phyloP scores from a whole-genome alignment of 192 early-diverging fungal genomes.

The Backusella mclennaniae region DNA sequence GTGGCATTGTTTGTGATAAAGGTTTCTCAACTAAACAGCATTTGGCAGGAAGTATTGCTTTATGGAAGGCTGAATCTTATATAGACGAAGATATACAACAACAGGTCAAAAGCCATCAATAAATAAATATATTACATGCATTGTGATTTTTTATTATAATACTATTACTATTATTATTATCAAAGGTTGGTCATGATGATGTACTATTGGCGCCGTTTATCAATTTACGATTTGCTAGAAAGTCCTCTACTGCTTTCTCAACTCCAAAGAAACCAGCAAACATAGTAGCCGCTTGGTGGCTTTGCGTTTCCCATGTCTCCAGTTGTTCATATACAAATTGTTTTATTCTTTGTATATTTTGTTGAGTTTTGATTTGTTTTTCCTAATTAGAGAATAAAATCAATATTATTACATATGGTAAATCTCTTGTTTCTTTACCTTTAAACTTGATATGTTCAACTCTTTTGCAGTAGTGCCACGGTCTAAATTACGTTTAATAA shows the following conservation, averaged over 20 bases:
- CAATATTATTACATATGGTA: neutral
- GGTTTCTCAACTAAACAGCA: constrained; percentile 21
- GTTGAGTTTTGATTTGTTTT: constrained; percentile 71
- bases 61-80: constrained; percentile 23
- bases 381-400: constrained; percentile 39
- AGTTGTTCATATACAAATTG: constrained; percentile 48
- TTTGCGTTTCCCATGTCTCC: constrained; percentile 63
- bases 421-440: constrained; percentile 16
- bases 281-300: constrained; percentile 61
- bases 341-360: constrained; percentile 63
- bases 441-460: constrained; percentile 70
- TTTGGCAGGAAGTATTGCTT: constrained; percentile 21
- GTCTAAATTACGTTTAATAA: constrained; percentile 72
- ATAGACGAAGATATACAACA: constrained; percentile 9
- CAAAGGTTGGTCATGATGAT: too few species aligned
- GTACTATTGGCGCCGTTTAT: neutral
- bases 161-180: neutral
- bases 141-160: neutral
- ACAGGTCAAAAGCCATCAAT: neutral
- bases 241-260: constrained; percentile 17
- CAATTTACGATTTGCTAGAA: neutral
- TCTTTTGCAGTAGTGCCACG: constrained; percentile 73
- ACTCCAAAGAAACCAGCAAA: constrained; percentile 61
- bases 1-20: neutral
- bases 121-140: neutral